A percentile compares a stretch with the other conserved stretches of the same genome.
Evolutionary conservation across 2,329 filamentous ascomycete species (phyloP).

Genomic region (Ilyonectria sp.): DNA sequence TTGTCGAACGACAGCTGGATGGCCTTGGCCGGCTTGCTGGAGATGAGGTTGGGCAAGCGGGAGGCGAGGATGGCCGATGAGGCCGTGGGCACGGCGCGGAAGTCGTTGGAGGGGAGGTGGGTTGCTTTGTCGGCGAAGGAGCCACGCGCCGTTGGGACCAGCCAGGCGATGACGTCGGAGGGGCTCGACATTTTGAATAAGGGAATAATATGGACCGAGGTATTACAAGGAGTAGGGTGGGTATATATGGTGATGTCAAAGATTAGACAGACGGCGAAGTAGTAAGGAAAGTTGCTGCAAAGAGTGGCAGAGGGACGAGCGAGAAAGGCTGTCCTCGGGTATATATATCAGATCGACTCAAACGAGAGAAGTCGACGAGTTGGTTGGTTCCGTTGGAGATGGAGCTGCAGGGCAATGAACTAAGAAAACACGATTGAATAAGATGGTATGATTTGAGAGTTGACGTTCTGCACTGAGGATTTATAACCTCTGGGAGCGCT

Average conservation of each 20-base stretch:
- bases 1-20: slow-evolving; percentile 56
- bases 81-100: slow-evolving; percentile 44
- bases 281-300: slow-evolving; percentile 20
- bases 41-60: slow-evolving; percentile 47
- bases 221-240: slow-evolving; percentile 29
- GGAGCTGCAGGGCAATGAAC: neutral
- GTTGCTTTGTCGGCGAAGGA: slow-evolving; percentile 53
- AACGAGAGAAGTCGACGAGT: slow-evolving; percentile 44
- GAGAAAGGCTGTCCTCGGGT: slow-evolving; percentile 26
- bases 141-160: slow-evolving; percentile 55
- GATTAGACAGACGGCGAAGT: neutral
- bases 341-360: slow-evolving; percentile 33
- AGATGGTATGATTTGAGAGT: slow-evolving; percentile 7
- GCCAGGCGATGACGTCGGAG: slow-evolving; percentile 57
- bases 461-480: slow-evolving; percentile 6
- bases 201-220: slow-evolving; percentile 15
- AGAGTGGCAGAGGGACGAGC: slow-evolving; percentile 33
- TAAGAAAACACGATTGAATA: slow-evolving; percentile 15
- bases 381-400: neutral
- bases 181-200: slow-evolving; percentile 30
- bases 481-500: slow-evolving; percentile 17
- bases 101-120: slow-evolving; percentile 51
- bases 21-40: slow-evolving; percentile 48
- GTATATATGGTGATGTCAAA: slow-evolving; percentile 27
- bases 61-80: slow-evolving; percentile 48